phyloP scores from a whole-genome alignment of 2,329 filamentous ascomycete species.

The Fusarium veterinarium region DNA sequence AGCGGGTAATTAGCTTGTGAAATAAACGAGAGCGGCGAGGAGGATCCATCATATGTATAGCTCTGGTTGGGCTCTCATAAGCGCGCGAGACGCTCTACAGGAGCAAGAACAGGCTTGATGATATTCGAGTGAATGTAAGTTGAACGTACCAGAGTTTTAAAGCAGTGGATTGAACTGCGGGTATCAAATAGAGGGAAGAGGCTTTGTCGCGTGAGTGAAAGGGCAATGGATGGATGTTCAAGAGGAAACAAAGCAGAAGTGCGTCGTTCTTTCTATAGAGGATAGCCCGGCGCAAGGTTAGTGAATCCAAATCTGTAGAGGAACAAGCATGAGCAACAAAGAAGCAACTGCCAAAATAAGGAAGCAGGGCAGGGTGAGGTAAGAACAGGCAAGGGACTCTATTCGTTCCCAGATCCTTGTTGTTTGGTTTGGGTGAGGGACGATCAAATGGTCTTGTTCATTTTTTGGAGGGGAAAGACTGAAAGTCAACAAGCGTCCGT shows the following conservation, averaged over 20 bases:
- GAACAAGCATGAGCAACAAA: conserved; percentile 35
- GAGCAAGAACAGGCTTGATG: neutral
- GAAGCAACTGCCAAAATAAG: conserved; percentile 16
- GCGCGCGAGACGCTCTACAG: conserved; percentile 7
- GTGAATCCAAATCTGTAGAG: conserved; percentile 18
- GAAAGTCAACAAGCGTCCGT: conserved; percentile 45
- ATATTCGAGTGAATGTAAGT: neutral
- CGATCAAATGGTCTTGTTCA: conserved; percentile 20
- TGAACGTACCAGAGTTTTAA: conserved; percentile 35
- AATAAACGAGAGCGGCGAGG: conserved; percentile 41
- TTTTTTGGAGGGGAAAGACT: conserved; percentile 36
- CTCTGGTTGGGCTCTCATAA: conserved; percentile 19
- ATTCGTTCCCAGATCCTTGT: conserved; percentile 41
- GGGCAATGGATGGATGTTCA: conserved; percentile 15
- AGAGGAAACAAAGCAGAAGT: conserved; percentile 41
- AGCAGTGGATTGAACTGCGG: conserved; percentile 9
- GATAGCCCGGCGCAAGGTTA: conserved; percentile 31
- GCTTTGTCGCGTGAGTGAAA: conserved; percentile 34
- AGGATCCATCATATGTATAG: conserved; percentile 38
- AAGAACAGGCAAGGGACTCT: neutral
- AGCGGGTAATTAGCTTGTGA: conserved; percentile 47
- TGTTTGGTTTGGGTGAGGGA: conserved; percentile 36
- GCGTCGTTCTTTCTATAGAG: conserved; percentile 42
- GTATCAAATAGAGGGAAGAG: conserved; percentile 36
- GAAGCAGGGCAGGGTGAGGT: conserved; percentile 8